Base-by-base conservation (phyloP, 495 filamentous ascomycete species). In the Xylaria nigripes region DNA sequence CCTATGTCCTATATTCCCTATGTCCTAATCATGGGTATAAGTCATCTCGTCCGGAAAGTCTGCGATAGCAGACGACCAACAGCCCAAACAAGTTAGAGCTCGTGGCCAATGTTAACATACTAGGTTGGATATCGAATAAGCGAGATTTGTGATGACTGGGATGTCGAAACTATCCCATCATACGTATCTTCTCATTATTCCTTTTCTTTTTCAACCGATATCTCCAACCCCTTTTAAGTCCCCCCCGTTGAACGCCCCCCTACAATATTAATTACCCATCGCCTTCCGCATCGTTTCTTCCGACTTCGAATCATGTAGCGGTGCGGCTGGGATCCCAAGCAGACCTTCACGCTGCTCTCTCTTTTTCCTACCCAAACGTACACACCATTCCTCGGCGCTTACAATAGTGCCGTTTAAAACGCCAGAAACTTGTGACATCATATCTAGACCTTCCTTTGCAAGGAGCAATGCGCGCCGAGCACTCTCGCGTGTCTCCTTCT, bases 381-480 rank as follows among this genome's bases (percentile, higher is more conserved):
- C 82, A 56, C 87, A 86, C 92, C 92, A 96, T 62, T 83, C 80
- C 67, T 96, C 90, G 4, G 92, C 92, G 62, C 84, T 88, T 32
- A 82, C 76, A 25, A 96, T 81, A 3, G 91, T 95, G n/a, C 84
- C 81, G 60, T 89, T 84, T 22, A 96, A 80, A 0, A 92, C 84
- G 0, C 80, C 81, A 22, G 80, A 87, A 40, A 97, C 89, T 64
- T 94, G 86, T 0, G 78, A 74, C 78, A 96, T 86, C 80, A 95
- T 92, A 58, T 94, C 87, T 21, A 97, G 76, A 2, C 89, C 87
- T 66, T 95, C 90, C 55, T 85, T 86, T 2, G 89, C 90, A 27
- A 97, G 79, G 0, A 90, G 81, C 10, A 96, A 61, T 30, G 90
- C 89, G 15, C 83, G 72, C 54, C 86, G 80, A 2, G 87, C 87